Evolutionary conservation across 805 yeast species (phyloP).

Genomic region (Sungouiella blattae): DNA sequence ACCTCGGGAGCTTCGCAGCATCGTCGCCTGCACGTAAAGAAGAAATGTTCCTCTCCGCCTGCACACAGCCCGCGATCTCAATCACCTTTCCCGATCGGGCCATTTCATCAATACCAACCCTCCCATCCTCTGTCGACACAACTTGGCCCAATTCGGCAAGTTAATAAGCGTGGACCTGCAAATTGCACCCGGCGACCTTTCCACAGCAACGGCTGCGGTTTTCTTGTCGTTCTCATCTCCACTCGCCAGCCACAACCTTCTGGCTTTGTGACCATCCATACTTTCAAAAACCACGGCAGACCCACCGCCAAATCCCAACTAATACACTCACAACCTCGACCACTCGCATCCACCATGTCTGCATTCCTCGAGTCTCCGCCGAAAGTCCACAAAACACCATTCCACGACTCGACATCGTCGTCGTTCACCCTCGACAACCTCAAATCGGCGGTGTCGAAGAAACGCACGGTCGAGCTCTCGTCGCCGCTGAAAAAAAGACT

Average conservation of each 20-base stretch:
- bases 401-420: conserved; percentile 12
- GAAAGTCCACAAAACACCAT: conserved; percentile 5
- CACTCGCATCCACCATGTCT: background rate
- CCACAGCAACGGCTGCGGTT: too few species aligned
- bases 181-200: too few species aligned
- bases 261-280: too few species aligned
- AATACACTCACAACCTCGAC: background rate
- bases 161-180: too few species aligned
- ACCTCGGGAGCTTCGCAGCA: too few species aligned
- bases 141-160: too few species aligned
- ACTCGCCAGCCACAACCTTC: too few species aligned
- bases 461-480: conserved; percentile 8
- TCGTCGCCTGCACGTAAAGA: too few species aligned
- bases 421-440: conserved; percentile 10
- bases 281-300: too few species aligned
- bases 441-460: conserved; percentile 1
- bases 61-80: conserved; percentile 1
- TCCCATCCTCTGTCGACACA: too few species aligned
- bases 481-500: conserved; percentile 10
- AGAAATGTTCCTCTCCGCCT: background rate
- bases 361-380: conserved; percentile 1
- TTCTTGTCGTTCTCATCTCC: too few species aligned
- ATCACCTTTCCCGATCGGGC: conserved; percentile 12
- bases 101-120: conserved; percentile 7
- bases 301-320: too few species aligned